Percentiles rank a stretch among this genome's conserved stretches.
Evolutionary conservation across 2,329 filamentous ascomycete species (phyloP).

Genomic region (Pyrenophora graminea): DNA sequence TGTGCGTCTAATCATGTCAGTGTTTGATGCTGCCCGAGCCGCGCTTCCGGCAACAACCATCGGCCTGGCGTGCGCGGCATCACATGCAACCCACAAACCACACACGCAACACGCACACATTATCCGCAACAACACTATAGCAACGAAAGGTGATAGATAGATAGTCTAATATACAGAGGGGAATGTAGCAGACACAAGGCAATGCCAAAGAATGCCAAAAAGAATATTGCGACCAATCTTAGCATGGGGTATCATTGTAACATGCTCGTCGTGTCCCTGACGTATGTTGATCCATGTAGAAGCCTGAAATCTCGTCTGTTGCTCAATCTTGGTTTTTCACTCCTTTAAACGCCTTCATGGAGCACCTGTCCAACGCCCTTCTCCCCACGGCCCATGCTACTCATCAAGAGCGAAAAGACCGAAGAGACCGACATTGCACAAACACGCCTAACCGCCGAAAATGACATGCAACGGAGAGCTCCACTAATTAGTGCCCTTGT

Average conservation of each 20-base stretch:
- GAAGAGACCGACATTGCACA: conserved; percentile 4
- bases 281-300: conserved; percentile 17
- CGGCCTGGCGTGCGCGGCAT: not conserved
- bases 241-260: conserved; percentile 19
- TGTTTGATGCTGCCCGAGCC: not conserved
- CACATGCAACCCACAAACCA: too few species aligned
- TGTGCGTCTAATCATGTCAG: not conserved
- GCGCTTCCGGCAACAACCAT: not conserved
- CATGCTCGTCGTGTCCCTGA: conserved; percentile 16
- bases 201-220: conserved; percentile 2
- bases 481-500: conserved; percentile 19
- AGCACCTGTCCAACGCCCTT: conserved; percentile 1
- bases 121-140: not conserved
- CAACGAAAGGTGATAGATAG: conserved; percentile 5
- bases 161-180: conserved; percentile 9
- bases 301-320: conserved; percentile 15
- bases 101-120: not conserved
- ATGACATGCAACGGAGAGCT: not conserved
- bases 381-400: not conserved
- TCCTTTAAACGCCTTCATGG: conserved; percentile 11
- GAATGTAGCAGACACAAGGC: conserved; percentile 3
- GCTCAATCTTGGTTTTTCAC: conserved; percentile 18
- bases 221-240: conserved; percentile 11
- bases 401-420: conserved; percentile 11
- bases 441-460: not conserved